Evolutionary conservation across 1,139 yeast genomes (phyloP), one percentile per base, ranked within the genome.

Genomic region (Geotrichum reessii): DNA sequence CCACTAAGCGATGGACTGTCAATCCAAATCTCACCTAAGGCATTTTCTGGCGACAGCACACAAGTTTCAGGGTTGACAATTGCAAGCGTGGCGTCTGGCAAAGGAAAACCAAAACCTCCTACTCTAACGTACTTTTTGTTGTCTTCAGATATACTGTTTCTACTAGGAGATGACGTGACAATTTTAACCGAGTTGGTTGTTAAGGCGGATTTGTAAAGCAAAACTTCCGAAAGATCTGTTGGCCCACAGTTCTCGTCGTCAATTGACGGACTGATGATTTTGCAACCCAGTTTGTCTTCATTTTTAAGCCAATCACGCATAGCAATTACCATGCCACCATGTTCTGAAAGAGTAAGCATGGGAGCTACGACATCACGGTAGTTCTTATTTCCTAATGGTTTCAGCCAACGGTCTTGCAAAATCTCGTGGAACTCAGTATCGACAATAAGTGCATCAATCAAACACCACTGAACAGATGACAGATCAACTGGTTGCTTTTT

Each of bases 1-100:
- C 96, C 96, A 4, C 93, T 84, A 6, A 90, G 74, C 61, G 95
- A 87, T 1, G 93, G 95, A 61, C 92, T 84, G 69, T 90, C 96
- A 24, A 93, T 88, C 99, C 99, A 95, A 40, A 93, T 86, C 71
- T 93, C 99, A 24, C 99, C 99, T n/a, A 95, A 87, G 63, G 87
- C 92, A 65, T 89, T 83, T 52, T 79, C 82, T 2, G 82, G 80
- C 3, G 88, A 85, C 21, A 90, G 74, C 4, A 82, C 73, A 37
- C 85, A 80, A 62, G 89, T 87, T 63, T 95, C 99, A 0, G 99
- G 98, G 69, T 95, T 91, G 0, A 93, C 98, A 42, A 93, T 84
- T 0, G 98, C 97, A 50, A 93, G 73, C 0, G 96, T 89, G 0
- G 97, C 93, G 74, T 92, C 97, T 0, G 97, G 97, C 1, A 93